Conservation (phyloP, 129 eudicot genomes). For the Tagetes patula region DNA sequence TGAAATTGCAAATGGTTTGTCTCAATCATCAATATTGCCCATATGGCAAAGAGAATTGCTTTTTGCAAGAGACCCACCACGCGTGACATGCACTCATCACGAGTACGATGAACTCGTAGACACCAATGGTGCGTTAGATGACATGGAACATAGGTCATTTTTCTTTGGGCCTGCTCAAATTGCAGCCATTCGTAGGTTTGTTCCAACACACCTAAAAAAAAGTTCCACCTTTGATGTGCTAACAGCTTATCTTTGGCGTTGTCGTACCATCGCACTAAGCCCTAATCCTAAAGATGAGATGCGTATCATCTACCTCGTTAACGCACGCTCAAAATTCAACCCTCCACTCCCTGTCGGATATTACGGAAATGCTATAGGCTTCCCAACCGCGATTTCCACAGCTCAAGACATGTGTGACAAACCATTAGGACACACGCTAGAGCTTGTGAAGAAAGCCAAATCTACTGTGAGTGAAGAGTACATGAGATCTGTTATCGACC, state of each 20-base stretch:
- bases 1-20: background rate
- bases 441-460: background rate
- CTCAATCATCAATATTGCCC: background rate
- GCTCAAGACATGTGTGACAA: background rate
- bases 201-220: background rate
- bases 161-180: conserved; percentile 3
- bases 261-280: conserved; percentile 1
- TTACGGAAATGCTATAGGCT: background rate
- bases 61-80: background rate
- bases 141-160: background rate
- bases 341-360: conserved; percentile 5
- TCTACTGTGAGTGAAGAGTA: background rate
- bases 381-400: background rate
- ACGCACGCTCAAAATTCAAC: background rate
- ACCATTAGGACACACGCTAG: background rate
- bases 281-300: background rate
- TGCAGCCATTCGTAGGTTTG: background rate
- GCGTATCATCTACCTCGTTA: background rate
- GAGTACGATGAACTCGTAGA: background rate
- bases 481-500: background rate
- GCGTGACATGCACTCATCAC: background rate
- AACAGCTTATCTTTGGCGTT: background rate
- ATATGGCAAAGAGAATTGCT: conserved; percentile 5
- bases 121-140: background rate
- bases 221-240: conserved; percentile 7